A percentile compares a stretch with the other conserved stretches of the same genome.
Conservation (phyloP, 257 asterid species). For the Voacanga thouarsii region DNA sequence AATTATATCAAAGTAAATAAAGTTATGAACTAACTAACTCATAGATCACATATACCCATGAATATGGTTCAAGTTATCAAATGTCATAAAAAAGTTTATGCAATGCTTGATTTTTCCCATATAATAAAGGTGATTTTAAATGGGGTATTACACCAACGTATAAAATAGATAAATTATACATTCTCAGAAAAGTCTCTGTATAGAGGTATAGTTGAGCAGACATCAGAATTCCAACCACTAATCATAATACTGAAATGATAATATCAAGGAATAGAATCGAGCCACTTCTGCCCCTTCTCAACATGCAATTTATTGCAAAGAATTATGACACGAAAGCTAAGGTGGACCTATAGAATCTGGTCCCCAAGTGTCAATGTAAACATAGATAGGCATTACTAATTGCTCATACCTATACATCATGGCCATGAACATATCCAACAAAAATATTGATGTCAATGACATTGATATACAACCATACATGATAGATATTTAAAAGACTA, state of each 20-base stretch:
- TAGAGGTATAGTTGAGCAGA: neutral
- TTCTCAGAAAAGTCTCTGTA: too few relatives aligned
- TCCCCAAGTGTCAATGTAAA: conserved; percentile 12
- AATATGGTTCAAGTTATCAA: too few relatives aligned
- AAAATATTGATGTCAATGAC: neutral
- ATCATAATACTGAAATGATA: neutral
- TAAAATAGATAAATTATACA: neutral
- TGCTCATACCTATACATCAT: conserved; percentile 8
- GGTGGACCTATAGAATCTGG: too few relatives aligned
- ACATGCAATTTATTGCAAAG: neutral
- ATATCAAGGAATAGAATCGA: neutral
- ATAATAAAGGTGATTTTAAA: too few relatives aligned
- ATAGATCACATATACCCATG: too few relatives aligned
- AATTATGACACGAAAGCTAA: neutral
- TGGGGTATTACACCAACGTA: too few relatives aligned
- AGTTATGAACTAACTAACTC: too few relatives aligned
- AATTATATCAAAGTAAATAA: too few relatives aligned
- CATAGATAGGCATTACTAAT: conserved; percentile 12
- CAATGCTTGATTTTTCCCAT: too few relatives aligned
- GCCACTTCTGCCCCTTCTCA: neutral
- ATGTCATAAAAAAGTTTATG: too few relatives aligned
- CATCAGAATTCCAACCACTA: neutral
- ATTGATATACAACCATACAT: neutral
- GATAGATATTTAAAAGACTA: neutral
- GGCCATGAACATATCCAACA: neutral